Base-by-base conservation (phyloP, 192 early-diverging fungal species). In the Coemansia sp. region DNA sequence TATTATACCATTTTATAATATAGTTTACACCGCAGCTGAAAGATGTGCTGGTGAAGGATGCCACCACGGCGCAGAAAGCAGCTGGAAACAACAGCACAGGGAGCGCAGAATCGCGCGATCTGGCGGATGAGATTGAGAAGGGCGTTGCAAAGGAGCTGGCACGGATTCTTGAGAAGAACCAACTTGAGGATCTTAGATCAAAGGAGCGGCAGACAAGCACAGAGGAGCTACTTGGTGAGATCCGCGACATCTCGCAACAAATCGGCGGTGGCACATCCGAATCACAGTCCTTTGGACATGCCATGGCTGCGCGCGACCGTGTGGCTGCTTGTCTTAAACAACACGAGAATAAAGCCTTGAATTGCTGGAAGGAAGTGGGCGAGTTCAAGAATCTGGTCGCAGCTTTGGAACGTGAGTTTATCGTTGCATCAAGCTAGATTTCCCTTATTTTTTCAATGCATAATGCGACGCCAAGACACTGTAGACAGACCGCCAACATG, bases 331-430 rank as follows among this genome's bases (percentile, higher is more conserved):
- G 81, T 59, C 55, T 73, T 32, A 29, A 30, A 14, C 59, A 78
- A 9, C 72, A 79, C 54, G 56, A 74, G 42, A 77, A 62, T 22
- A 63, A 69, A 29, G 39, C 81, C 27, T 70, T 83, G 51, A 67
- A 83, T 58, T 83, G 81, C 70, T 83, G 81, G 81, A 70, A 71
- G 58, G 72, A 79, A 51, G 70, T 83, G 9, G 52, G 59, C 51
- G 72, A 75, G 46, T 83, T 83, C 66, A 71, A 71, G 70, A 21
- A n/a, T 25, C 56, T 70, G 10, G 77, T 79, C 0, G 61, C 67
- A 31, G 59, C 51, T 6, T 66, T 83, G 21, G 68, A 83, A 58
- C 62, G 56, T 51, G 74, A 81, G 74, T 70, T 73, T 70, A 67
- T 72, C 20, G 67, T 69, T 21, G 57, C 50, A 2, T 57, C 65